phyloP scores from a whole-genome alignment of 2,329 filamentous ascomycete species.

The Elsinoe necatrix region DNA sequence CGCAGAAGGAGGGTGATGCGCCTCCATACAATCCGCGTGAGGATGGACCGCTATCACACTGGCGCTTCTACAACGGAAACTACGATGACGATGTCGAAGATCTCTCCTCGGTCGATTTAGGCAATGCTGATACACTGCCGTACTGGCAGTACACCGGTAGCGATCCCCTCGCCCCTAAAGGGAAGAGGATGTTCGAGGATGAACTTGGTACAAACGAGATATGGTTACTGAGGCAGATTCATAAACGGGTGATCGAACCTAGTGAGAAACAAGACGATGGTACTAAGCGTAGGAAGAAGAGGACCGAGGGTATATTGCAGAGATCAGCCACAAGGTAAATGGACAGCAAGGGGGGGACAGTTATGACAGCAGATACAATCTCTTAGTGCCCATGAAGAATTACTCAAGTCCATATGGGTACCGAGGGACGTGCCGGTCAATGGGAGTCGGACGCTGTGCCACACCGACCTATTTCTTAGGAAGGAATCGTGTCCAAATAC shows the following conservation, averaged over 20 bases:
- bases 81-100: not conserved
- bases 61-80: not conserved
- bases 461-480: not conserved
- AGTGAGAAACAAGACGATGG: not conserved
- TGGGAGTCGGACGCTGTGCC: not conserved
- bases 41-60: not conserved
- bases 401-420: not conserved
- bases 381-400: not conserved
- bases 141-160: slow-evolving; percentile 1
- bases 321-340: not conserved
- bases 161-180: not conserved
- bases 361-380: not conserved
- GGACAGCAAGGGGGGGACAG: not conserved
- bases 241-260: not conserved
- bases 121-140: not conserved
- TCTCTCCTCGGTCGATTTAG: not conserved
- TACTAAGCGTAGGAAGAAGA: not conserved
- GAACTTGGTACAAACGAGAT: not conserved
- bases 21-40: not conserved
- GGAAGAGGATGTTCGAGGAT: not conserved
- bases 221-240: not conserved
- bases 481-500: not conserved
- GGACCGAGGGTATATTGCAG: not conserved
- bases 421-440: not conserved
- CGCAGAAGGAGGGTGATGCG: not conserved